Evolutionary conservation across 139 green algal species (phyloP), one percentile per base, ranked within the genome.

Genomic region (Chlorokybus atmophyticus): DNA sequence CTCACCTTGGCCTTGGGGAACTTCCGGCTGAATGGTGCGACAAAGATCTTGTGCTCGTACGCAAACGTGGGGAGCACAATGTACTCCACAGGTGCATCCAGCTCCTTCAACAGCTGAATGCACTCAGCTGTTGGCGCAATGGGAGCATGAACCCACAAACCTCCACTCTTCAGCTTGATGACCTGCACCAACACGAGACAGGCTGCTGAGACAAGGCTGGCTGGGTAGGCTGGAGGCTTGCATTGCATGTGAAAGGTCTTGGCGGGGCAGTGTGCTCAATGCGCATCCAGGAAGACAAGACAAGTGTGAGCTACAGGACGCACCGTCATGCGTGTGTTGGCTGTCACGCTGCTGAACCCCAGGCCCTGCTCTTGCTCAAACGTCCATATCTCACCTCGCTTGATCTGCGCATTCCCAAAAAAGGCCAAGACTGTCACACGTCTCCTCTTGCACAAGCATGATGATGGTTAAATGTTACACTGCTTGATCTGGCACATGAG

Each of bases 11-110:
- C 61, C 14, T 66, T 42, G 30, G 68, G 68, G 35, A 74, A 80
- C 27, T 53, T 50, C 40, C 63, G 57, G 7, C 60, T 39, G 44
- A 82, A 82, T 24, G 75, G 68, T 5, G 53, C 62, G 17, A 62
- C 23, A 44, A 71, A 78, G 30, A 82, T 48, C 51, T 82, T 82
- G 63, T 82, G 75, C 67, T 82, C 75, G 53, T 76, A 60, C 32
- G 59, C 52, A 14, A 66, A 73, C n/a, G 75, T 80, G 29, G 68
- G 40, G 23, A 82, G 67, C 29, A 81, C 59, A 21, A 80, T 72
- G 63, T 74, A 68, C 44, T 59, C 21, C 32, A 82, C 75, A 0
- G 56, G 47, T 14, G 31, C 53, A 5, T 52, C 57, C 6, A 71
- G 23, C 52, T 75, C 73, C 19, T 52, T 21, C 8, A 82, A 30